Evolutionary conservation across 108 stramenopile species (phyloP), one percentile per base, ranked within the genome.

Genomic region (Nannochloropsis oceanica): DNA sequence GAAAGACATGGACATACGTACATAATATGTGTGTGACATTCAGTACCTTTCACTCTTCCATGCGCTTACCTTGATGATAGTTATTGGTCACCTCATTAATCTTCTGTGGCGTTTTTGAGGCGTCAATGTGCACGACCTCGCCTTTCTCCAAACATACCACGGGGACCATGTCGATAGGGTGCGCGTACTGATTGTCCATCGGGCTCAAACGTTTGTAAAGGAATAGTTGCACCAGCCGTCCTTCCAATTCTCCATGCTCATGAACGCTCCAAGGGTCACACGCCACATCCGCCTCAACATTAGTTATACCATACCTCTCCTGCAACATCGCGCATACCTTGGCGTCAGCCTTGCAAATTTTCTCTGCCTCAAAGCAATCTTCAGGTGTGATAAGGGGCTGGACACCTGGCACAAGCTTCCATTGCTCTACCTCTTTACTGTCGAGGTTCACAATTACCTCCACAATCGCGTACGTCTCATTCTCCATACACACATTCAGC

Each of bases 381-480:
- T 92, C 93, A 9, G 93, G 93, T n/a, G 93, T 92, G 26, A 93
- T 86, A 85, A 94, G 80, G 10, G 93, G 93, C 81, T 94, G 93
- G 18, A 86, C 84, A 25, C 92, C 93, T 24, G 11, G 26, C 1
- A 87, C 91, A 79, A 92, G 84, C 43, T 82, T 42, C 25, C 87
- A 83, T 12, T 84, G 43, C 43, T 83, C 80, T 25, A 92, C 91
- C 8, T 42, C 25, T 13, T 43, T 82, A 27, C 83, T 83, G 20
- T 84, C 82, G 25, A 86, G 43, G 24, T 80, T 43, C 27, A 92
- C 91, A 12, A 86, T 79, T 2, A 89, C 84, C 59, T 73, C 59
- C 59, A 92, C 90, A n/a, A 91, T 42, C 27, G 92, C 93, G 22
- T 91, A 46, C 14, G 43, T 20, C 43, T 43, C 44, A 25, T n/a